Evolutionary conservation across 768 basidiomycete species (phyloP).

Genomic region (Ramaria sp.): DNA sequence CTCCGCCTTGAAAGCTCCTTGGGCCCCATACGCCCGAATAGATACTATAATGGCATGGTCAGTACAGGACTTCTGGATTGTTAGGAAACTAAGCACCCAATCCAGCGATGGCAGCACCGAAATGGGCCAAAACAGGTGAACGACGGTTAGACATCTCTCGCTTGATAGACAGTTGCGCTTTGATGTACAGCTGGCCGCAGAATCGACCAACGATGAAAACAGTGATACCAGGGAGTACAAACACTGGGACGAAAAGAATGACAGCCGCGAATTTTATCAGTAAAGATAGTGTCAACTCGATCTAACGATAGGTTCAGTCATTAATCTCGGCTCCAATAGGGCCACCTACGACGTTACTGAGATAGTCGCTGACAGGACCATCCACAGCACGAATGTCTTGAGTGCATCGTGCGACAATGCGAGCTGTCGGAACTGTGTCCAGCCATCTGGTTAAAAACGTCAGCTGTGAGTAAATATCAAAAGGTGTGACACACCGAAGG

Average conservation of each 20-base stretch:
- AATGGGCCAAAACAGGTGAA: conserved; percentile 37
- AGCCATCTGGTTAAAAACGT: conserved; percentile 28
- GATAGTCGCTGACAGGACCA: conserved; percentile 14
- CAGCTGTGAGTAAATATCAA: background rate
- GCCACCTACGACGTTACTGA: conserved; percentile 6
- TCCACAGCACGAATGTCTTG: conserved; percentile 45
- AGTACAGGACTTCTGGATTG: background rate
- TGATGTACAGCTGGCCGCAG: conserved; percentile 39
- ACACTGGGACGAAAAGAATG: conserved; percentile 19
- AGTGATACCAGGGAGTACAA: conserved; percentile 33
- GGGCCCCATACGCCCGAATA: conserved; percentile 56
- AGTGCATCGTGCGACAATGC: conserved; percentile 56
- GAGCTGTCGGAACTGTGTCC: conserved; percentile 39
- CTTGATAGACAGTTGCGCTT: conserved; percentile 44
- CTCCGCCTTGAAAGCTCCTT: conserved; percentile 33
- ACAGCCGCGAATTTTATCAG: background rate
- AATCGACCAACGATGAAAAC: conserved; percentile 32
- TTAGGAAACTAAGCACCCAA: conserved; percentile 22
- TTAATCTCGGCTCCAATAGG: background rate
- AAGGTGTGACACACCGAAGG: conserved; percentile 16
- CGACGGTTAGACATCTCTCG: conserved; percentile 42
- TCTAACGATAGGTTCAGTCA: background rate
- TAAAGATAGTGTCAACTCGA: conserved; percentile 1
- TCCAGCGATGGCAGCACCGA: conserved; percentile 50
- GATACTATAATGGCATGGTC: conserved; percentile 23